Percentiles rank a stretch among this genome's conserved stretches.
Evolutionary conservation across 2,329 filamentous ascomycete genomes (phyloP).

Genomic region (Mycosphaerella sp.): DNA sequence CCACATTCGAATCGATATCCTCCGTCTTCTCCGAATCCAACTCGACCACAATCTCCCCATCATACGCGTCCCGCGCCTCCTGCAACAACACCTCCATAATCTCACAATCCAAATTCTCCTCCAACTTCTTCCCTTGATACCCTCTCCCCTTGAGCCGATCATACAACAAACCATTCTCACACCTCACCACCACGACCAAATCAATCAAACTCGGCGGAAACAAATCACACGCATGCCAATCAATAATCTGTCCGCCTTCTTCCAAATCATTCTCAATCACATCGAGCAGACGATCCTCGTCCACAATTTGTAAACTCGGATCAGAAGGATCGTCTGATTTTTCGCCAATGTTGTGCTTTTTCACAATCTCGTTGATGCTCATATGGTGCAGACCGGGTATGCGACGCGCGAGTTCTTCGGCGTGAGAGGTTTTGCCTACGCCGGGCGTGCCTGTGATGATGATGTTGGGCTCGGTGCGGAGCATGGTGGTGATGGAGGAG

Average conservation of each 20-base stretch:
- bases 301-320: conserved; percentile 82
- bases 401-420: conserved; percentile 68
- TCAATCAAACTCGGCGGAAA: conserved; percentile 94
- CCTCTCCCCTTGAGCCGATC: conserved; percentile 73
- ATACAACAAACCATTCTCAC: conserved; percentile 72
- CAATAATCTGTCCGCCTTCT: conserved; percentile 78
- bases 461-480: conserved; percentile 65
- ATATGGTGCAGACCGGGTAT: conserved; percentile 69
- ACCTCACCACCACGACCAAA: conserved; percentile 83
- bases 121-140: conserved; percentile 78
- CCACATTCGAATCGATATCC: conserved; percentile 83
- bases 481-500: conserved; percentile 25
- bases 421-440: conserved; percentile 91
- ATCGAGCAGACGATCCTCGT: conserved; percentile 89
- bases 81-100: conserved; percentile 94
- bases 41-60: conserved; percentile 82
- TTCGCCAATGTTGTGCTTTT: conserved; percentile 80
- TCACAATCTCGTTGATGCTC: conserved; percentile 84
- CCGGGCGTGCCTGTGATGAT: conserved; percentile 93
- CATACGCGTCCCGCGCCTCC: conserved; percentile 82
- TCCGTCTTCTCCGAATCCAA: conserved; percentile 72
- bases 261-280: conserved; percentile 76
- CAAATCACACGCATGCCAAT: conserved; percentile 97
- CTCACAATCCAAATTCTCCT: conserved; percentile 94
- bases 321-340: conserved; percentile 68